Evolutionary conservation across 306 rosid species (phyloP).

Genomic region (Prunus mongolica): DNA sequence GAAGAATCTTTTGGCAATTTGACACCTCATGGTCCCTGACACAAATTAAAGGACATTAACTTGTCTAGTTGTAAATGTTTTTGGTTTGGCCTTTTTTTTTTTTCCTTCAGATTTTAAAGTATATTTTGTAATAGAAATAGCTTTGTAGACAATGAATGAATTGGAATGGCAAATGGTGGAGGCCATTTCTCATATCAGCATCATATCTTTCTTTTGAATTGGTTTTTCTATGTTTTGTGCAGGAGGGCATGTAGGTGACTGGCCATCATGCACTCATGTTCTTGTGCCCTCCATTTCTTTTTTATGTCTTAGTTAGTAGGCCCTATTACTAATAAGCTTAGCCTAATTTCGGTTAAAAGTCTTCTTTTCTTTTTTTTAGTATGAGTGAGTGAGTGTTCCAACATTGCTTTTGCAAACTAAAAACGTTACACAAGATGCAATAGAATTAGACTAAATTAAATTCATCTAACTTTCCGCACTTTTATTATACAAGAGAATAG

Average conservation of each 20-base stretch:
- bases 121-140: neutral
- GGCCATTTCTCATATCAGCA: constrained; percentile 23
- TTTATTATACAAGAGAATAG: too few species aligned
- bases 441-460: too few species aligned
- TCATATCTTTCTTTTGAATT: constrained; percentile 26
- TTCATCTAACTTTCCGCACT: too few species aligned
- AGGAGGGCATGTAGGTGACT: constrained; percentile 15
- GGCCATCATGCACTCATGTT: constrained; percentile 38
- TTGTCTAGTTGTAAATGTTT: constrained; percentile 59
- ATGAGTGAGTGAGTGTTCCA: too few species aligned
- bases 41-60: constrained; percentile 40
- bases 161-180: constrained; percentile 20
- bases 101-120: neutral
- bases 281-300: neutral
- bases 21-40: constrained; percentile 54
- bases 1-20: constrained; percentile 56
- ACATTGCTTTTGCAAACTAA: too few species aligned
- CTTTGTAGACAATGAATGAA: constrained; percentile 1
- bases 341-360: neutral
- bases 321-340: neutral
- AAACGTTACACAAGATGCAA: too few species aligned
- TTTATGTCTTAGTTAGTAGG: neutral
- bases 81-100: constrained; percentile 9
- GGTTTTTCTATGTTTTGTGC: constrained; percentile 12
- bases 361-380: neutral